Percentiles rank a stretch among this genome's conserved stretches.
Conservation (phyloP, 345 rosid genomes). For the Lepidium aucheri region DNA sequence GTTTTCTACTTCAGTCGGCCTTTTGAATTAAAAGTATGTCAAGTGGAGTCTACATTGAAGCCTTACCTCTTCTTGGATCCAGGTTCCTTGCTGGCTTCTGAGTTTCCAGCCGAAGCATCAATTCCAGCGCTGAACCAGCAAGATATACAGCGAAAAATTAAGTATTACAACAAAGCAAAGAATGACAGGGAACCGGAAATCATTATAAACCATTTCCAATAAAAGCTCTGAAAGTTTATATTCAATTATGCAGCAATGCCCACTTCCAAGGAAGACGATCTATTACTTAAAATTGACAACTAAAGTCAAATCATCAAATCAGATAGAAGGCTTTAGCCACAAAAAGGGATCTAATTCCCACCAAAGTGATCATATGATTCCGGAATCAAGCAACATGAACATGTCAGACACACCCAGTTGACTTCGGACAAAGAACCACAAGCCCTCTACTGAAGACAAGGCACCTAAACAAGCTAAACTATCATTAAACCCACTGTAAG, state of each 20-base stretch:
- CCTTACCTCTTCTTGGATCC: slow-evolving; percentile 75
- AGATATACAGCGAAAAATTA: slow-evolving; percentile 1
- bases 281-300: background rate
- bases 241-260: slow-evolving; percentile 6
- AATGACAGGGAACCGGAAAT: background rate
- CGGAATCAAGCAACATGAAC: slow-evolving; percentile 17
- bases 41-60: background rate
- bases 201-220: background rate
- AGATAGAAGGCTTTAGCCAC: background rate
- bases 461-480: background rate
- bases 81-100: slow-evolving; percentile 60
- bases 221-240: background rate
- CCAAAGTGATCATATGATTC: slow-evolving; percentile 12
- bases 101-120: slow-evolving; percentile 66
- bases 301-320: slow-evolving; percentile 13
- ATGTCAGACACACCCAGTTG: slow-evolving; percentile 24
- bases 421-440: slow-evolving; percentile 16
- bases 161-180: background rate
- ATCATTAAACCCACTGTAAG: background rate
- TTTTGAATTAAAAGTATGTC: background rate
- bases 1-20: background rate
- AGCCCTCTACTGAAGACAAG: slow-evolving; percentile 10
- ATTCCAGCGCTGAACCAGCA: slow-evolving; percentile 40
- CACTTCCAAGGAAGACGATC: background rate
- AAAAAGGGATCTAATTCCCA: slow-evolving; percentile 21